Evolutionary conservation across 2,329 filamentous ascomycete species (phyloP).

Genomic region (Claviceps paspali): DNA sequence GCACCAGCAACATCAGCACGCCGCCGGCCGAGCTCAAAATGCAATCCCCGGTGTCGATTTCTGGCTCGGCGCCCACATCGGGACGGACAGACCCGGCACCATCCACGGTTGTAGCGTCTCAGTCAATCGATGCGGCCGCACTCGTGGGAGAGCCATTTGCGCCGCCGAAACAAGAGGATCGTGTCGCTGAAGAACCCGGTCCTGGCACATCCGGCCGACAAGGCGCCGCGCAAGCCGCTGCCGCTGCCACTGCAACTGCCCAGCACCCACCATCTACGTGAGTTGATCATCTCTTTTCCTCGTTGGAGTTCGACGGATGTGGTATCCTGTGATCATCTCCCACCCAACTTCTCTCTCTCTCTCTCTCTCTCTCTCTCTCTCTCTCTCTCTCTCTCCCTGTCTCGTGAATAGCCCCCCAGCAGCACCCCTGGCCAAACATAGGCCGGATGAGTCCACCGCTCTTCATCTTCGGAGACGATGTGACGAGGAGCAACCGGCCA

Average conservation of each 20-base stretch:
- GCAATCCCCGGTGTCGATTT: conserved; percentile 3
- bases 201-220: too few species aligned
- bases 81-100: conserved; percentile 1
- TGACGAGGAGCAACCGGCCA: too few species aligned
- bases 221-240: too few species aligned
- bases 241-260: too few species aligned
- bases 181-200: background rate
- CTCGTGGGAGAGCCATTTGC: conserved; percentile 2
- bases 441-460: too few species aligned
- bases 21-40: conserved; percentile 1
- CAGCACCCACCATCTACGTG: conserved; percentile 3
- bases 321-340: too few species aligned
- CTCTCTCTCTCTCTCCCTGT: too few species aligned
- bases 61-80: background rate
- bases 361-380: background rate
- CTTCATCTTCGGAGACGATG: too few species aligned
- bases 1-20: conserved; percentile 1
- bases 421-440: too few species aligned
- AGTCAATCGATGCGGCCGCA: background rate
- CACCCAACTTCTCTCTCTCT: background rate
- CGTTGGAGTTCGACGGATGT: too few species aligned
- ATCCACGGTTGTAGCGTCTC: background rate
- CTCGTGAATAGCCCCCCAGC: too few species aligned
- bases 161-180: conserved; percentile 1
- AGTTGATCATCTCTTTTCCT: too few species aligned